Percentiles rank a stretch among this genome's conserved stretches.
Conservation (phyloP, 2,329 filamentous ascomycete species). For the Colletotrichum camelliae region DNA sequence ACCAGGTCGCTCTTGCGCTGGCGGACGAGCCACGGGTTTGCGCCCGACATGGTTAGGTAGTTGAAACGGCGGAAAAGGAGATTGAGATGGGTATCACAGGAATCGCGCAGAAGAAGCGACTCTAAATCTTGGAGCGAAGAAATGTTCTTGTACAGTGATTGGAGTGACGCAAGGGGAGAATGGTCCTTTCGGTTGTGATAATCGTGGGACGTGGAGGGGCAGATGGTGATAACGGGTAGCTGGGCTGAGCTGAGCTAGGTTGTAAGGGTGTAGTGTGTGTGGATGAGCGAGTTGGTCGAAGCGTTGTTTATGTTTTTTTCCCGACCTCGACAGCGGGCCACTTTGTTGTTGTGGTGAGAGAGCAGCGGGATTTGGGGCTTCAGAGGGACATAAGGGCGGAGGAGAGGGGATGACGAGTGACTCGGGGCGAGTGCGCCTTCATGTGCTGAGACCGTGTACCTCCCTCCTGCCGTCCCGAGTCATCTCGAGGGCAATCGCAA, state of each 20-base stretch:
- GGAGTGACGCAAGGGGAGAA: not conserved
- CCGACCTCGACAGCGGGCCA: conserved; percentile 12
- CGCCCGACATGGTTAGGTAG: conserved; percentile 58
- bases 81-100: not conserved
- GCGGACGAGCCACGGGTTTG: conserved; percentile 76
- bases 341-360: not conserved
- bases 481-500: not conserved
- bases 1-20: conserved; percentile 84
- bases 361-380: not conserved
- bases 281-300: conserved; percentile 20
- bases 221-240: conserved; percentile 10
- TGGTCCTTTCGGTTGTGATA: not conserved
- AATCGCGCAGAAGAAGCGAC: conserved; percentile 18
- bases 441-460: not conserved
- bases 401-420: conserved; percentile 26
- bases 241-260: conserved; percentile 15
- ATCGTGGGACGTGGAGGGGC: conserved; percentile 15
- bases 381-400: not conserved
- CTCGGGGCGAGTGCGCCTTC: not conserved
- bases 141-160: not conserved
- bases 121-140: not conserved
- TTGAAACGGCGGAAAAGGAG: not conserved
- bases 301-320: conserved; percentile 40
- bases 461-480: not conserved
- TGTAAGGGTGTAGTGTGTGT: conserved; percentile 9